Base-by-base conservation (phyloP, 495 filamentous ascomycete genomes). In the Talaromyces stipitatus region DNA sequence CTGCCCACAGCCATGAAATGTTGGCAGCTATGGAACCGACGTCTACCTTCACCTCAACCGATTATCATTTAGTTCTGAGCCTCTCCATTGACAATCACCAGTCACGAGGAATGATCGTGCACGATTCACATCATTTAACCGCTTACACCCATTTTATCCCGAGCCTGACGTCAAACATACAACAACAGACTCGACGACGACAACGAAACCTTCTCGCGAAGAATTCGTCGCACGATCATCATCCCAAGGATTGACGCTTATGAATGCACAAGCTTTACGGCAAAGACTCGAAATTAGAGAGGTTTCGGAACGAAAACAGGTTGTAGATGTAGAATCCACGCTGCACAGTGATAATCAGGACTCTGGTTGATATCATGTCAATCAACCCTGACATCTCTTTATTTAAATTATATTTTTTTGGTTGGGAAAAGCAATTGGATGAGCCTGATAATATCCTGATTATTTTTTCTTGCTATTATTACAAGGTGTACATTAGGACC, bases 1-100 rank as follows among this genome's bases (percentile, higher is more conserved):
- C n/a, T n/a, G n/a, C n/a, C n/a, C n/a, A n/a, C n/a, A n/a, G n/a
- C n/a, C n/a, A n/a, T n/a, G n/a, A n/a, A n/a, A n/a, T n/a, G n/a
- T n/a, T n/a, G n/a, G n/a, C n/a, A 98, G 94, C 38, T 98, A 98
- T 70, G 94, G 94, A 51, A 98, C 94, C 32, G 94, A 98, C 66
- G 94, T 97, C 32, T 98, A 98, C 71, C 88, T 98, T 46, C 94
- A 98, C 70, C 82, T 98, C 16, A 98, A 98, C 76, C 82, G 94
- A 56, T 81, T 98, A 10, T 95, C 89, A 32, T 95, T 90, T 68
- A 96, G 89, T 53, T 96, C 92, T 16, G 94, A 98, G 69, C 94
- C 94, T 56, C 79, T 98, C 32, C 92, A 97, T 89, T 98, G 92
- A 87, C 87, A 95, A 95, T 80, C 81, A 92, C 86, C 90, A 82